A percentile compares a stretch with the other conserved stretches of the same genome.
phyloP scores from a whole-genome alignment of 768 basidiomycete species.

The Podaxis sp. region DNA sequence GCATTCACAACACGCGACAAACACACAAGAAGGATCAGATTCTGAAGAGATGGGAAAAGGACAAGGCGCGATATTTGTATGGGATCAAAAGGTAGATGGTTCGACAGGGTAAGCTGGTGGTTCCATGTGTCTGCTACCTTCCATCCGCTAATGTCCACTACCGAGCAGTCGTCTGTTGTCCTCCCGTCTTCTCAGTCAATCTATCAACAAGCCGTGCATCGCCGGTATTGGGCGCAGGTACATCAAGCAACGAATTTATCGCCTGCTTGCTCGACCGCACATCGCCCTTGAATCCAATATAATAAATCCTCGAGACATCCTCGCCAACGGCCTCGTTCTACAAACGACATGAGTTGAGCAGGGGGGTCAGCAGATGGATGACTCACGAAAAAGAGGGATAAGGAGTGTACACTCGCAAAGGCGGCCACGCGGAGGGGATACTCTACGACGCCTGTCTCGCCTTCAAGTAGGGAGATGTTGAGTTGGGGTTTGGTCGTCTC shows the following conservation, averaged over 20 bases:
- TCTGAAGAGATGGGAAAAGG: conserved; percentile 4
- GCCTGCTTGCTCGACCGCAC: conserved; percentile 53
- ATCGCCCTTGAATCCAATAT: conserved; percentile 83
- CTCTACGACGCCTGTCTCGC: conserved; percentile 66
- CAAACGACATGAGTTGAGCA: neutral
- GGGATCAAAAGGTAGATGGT: neutral
- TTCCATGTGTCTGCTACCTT: neutral
- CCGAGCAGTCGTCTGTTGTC: conserved; percentile 65
- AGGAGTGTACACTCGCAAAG: conserved; percentile 70
- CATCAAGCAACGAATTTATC: conserved; percentile 60
- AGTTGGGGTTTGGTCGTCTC: conserved; percentile 71
- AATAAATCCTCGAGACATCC: conserved; percentile 69
- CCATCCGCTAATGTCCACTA: conserved; percentile 19
- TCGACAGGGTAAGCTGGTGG: neutral
- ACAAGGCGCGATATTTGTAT: neutral
- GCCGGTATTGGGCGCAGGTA: conserved; percentile 79
- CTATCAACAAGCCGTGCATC: conserved; percentile 69
- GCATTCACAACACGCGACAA: neutral
- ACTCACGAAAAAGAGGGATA: conserved; percentile 82
- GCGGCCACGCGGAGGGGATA: conserved; percentile 78
- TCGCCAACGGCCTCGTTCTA: conserved; percentile 71
- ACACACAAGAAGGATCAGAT: neutral
- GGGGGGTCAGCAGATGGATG: conserved; percentile 10
- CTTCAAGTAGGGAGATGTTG: conserved; percentile 69
- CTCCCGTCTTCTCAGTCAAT: conserved; percentile 53